Conservation (phyloP, 306 rosid species). For the Cucurbita maxima region DNA sequence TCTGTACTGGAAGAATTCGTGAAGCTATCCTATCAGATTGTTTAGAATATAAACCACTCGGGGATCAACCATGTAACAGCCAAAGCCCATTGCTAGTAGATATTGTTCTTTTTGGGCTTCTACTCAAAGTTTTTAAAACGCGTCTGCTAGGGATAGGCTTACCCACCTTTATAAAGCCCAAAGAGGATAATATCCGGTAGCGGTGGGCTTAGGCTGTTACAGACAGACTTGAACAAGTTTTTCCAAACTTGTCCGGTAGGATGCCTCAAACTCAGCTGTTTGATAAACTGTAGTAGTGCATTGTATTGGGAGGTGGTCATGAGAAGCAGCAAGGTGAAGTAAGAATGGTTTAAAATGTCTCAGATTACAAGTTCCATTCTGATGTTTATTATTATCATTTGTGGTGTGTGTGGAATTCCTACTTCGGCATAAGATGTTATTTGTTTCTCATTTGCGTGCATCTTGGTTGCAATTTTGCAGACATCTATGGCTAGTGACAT, state of each 20-base stretch:
- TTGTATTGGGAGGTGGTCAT: background rate
- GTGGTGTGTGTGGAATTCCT: background rate
- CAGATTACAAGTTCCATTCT: background rate
- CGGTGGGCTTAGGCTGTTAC: too few relatives aligned
- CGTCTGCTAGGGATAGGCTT: too few relatives aligned
- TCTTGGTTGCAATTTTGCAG: constrained; percentile 27
- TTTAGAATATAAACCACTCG: background rate
- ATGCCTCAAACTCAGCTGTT: background rate
- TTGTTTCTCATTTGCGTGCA: background rate
- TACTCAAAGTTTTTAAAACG: too few relatives aligned
- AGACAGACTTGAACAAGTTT: background rate
- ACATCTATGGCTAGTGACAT: constrained; percentile 51
- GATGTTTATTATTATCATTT: background rate
- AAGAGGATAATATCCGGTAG: too few relatives aligned
- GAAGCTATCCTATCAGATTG: background rate
- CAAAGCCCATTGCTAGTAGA: too few relatives aligned
- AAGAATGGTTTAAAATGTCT: background rate
- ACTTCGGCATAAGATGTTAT: background rate
- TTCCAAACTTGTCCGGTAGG: background rate
- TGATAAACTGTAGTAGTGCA: background rate
- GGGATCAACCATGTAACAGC: background rate
- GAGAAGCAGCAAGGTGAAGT: background rate
- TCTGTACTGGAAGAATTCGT: background rate
- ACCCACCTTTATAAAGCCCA: too few relatives aligned
- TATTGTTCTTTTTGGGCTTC: too few relatives aligned